A percentile compares a stretch with the other conserved stretches of the same genome.
phyloP scores from a whole-genome alignment of 1,284 basidiomycete species.

The Trichosporon sp. region DNA sequence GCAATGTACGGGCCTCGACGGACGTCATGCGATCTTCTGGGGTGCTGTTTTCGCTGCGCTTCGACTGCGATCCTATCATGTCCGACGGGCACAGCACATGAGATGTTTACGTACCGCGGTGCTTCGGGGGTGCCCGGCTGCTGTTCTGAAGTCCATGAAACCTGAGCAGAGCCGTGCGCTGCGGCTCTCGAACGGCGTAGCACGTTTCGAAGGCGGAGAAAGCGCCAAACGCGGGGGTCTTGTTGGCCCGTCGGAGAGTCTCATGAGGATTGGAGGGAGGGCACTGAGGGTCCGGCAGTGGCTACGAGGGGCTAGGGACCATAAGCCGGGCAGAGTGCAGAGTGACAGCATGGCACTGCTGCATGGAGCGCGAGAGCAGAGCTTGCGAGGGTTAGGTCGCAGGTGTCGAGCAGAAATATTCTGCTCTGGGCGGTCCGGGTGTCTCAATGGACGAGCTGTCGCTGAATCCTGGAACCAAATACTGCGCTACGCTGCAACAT shows the following conservation, averaged over 20 bases:
- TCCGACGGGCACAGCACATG: background rate
- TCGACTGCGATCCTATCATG: background rate
- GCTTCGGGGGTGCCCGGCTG: background rate
- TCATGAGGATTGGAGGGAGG: background rate
- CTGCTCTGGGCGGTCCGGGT: background rate
- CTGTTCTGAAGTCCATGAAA: background rate
- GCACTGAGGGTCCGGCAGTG: background rate
- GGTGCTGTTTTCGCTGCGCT: background rate
- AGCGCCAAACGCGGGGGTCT: background rate
- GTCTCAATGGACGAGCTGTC: background rate
- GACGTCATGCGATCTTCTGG: background rate
- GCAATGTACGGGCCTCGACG: background rate
- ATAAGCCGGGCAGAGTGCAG: background rate
- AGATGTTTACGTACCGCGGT: background rate
- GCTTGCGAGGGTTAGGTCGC: background rate
- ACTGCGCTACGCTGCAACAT: too few relatives aligned
- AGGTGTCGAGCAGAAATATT: background rate
- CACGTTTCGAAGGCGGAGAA: background rate
- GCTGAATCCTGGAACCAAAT: constrained; percentile 1
- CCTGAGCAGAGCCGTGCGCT: background rate
- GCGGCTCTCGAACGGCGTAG: background rate
- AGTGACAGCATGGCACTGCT: background rate
- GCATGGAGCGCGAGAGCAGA: background rate
- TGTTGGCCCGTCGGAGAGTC: background rate
- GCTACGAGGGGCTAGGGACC: background rate